A percentile compares a stretch with the other conserved stretches of the same genome.
Conservation (phyloP, 1,139 yeast genomes). For the Zhuliangozyma parablackwelliae region DNA sequence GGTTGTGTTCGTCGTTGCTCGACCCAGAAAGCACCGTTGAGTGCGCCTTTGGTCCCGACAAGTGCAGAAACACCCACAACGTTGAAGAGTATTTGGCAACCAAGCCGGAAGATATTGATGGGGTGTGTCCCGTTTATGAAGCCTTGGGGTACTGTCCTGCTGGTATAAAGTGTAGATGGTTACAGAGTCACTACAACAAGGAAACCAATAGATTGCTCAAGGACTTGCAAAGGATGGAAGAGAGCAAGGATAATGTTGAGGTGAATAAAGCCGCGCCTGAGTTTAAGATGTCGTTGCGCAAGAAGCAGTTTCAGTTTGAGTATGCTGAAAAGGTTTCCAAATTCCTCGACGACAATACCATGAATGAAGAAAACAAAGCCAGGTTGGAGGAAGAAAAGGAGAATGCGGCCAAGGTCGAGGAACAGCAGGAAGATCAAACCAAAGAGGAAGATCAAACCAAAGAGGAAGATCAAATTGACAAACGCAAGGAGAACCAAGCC, state of each 20-base stretch:
- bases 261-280: constrained; percentile 58
- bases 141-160: constrained; percentile 88
- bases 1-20: constrained; percentile 60
- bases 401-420: too few species aligned
- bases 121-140: constrained; percentile 76
- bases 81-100: constrained; percentile 54
- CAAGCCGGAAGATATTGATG: constrained; percentile 70
- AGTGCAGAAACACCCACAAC: constrained; percentile 78
- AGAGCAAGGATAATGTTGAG: constrained; percentile 47
- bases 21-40: constrained; percentile 46
- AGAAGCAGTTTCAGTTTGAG: constrained; percentile 55
- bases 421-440: too few species aligned
- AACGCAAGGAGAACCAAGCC: constrained; percentile 26
- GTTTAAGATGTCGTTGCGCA: constrained; percentile 54
- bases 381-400: constrained; percentile 21
- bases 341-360: constrained; percentile 48
- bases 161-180: constrained; percentile 91
- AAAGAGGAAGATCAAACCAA: too few species aligned
- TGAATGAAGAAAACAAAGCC: constrained; percentile 34
- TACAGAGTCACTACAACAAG: constrained; percentile 62
- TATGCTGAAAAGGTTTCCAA: constrained; percentile 52
- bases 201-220: constrained; percentile 43
- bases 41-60: constrained; percentile 66
- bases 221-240: constrained; percentile 38
- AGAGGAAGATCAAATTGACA: too few species aligned